Evolutionary conservation across 1,284 basidiomycete genomes (phyloP).

Genomic region (Jaminaea rosea): DNA sequence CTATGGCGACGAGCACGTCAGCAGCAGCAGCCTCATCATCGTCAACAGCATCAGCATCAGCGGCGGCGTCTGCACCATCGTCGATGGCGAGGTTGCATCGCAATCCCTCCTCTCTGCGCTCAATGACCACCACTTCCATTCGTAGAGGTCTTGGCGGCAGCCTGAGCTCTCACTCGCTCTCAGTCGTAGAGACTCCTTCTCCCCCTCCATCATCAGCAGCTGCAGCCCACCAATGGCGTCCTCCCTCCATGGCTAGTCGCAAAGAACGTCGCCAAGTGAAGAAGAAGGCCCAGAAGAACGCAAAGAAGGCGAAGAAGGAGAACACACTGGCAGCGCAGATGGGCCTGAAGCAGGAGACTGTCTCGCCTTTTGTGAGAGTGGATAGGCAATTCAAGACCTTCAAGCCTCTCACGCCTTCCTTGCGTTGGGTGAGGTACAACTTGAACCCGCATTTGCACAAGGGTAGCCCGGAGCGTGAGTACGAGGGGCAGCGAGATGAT

Average conservation of each 20-base stretch:
- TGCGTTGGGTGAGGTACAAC: slow-evolving; percentile 76
- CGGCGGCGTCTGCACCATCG: too few species aligned
- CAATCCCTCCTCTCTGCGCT: too few species aligned
- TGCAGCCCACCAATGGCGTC: too few species aligned
- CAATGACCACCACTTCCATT: neutral
- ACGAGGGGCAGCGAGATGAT: too few species aligned
- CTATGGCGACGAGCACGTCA: too few species aligned
- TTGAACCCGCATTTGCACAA: slow-evolving; percentile 72
- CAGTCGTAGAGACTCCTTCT: too few species aligned
- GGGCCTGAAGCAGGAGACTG: slow-evolving; percentile 26
- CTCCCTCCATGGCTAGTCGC: too few species aligned
- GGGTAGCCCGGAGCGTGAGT: slow-evolving; percentile 69
- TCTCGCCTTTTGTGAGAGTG: slow-evolving; percentile 39
- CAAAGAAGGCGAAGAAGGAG: slow-evolving; percentile 15
- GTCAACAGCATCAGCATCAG: too few species aligned
- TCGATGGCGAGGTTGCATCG: too few species aligned
- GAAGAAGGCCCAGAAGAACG: slow-evolving; percentile 27
- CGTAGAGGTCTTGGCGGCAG: neutral
- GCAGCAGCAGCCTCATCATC: too few species aligned
- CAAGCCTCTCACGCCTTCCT: slow-evolving; percentile 73
- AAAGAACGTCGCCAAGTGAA: slow-evolving; percentile 27
- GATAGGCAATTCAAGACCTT: slow-evolving; percentile 66
- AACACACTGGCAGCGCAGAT: slow-evolving; percentile 32
- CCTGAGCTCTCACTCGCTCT: neutral
- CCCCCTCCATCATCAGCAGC: neutral